These are phyloP conservation scores for Rhizopogon vinicolor DNA, from an alignment of 768 basidiomycete species.

Conservation along the genomic window DNA sequence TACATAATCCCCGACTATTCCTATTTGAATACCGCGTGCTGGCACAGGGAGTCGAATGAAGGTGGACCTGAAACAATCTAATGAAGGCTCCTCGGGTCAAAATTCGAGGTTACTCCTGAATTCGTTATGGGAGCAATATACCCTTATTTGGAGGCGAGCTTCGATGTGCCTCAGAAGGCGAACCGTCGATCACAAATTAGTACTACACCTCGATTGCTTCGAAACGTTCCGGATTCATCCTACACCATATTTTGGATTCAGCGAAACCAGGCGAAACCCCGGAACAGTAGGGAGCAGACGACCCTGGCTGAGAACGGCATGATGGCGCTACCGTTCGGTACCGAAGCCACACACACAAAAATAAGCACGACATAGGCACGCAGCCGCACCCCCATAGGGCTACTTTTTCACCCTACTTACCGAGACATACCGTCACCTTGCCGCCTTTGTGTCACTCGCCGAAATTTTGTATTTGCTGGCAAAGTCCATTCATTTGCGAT, in stretches of 20 bases:
- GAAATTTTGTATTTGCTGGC: no score
- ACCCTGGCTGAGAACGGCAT: background rate
- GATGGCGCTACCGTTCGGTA: background rate
- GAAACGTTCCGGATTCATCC: constrained; percentile 10
- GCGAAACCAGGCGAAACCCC: constrained; percentile 2
- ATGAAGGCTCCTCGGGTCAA: background rate
- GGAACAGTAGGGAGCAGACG: background rate
- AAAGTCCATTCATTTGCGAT: no score
- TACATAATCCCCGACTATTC: constrained; percentile 3
- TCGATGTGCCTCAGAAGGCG: constrained; percentile 17
- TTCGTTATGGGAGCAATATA: constrained; percentile 9
- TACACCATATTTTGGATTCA: background rate
- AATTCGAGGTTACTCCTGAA: constrained; percentile 1
- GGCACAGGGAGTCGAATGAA: background rate
- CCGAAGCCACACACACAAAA: constrained; percentile 1
- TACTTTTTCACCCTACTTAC: background rate
- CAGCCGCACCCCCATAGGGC: background rate
- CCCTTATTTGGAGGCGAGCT: constrained; percentile 6
- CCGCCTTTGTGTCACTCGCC: background rate
- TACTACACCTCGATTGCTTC: constrained; percentile 9
- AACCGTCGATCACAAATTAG: constrained; percentile 11
- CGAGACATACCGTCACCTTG: background rate
- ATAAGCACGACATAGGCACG: background rate
- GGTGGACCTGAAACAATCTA: background rate
- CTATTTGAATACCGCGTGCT: background rate